These are phyloP conservation scores for Pezicula carpinea DNA, from an alignment of 2,329 filamentous ascomycete genomes.

Conservation along the genomic window DNA sequence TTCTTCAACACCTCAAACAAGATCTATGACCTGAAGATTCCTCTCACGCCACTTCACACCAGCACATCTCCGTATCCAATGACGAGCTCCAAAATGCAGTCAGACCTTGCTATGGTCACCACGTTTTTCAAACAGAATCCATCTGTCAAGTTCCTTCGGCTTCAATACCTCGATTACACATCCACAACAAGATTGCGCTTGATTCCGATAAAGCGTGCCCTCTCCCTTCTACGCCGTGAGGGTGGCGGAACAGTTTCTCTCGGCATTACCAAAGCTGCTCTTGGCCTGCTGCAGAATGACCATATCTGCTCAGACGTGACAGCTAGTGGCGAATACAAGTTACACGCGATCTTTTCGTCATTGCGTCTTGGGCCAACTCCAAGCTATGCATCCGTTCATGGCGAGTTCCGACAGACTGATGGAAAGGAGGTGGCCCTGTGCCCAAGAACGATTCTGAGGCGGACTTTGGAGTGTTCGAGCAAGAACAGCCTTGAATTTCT, in stretches of 20 bases:
- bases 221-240: constrained; percentile 34
- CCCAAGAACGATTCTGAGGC: constrained; percentile 59
- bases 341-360: constrained; percentile 62
- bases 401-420: constrained; percentile 57
- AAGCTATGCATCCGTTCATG: constrained; percentile 61
- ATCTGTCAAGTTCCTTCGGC: constrained; percentile 59
- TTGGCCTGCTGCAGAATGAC: constrained; percentile 68
- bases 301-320: constrained; percentile 45
- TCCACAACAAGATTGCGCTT: constrained; percentile 61
- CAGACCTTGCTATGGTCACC: constrained; percentile 23
- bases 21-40: constrained; percentile 61
- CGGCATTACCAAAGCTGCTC: constrained; percentile 58
- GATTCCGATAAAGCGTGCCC: constrained; percentile 57
- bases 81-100: constrained; percentile 17
- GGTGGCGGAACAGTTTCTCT: constrained; percentile 38
- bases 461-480: constrained; percentile 46
- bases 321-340: constrained; percentile 59
- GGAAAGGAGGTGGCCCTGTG: constrained; percentile 51
- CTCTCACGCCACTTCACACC: constrained; percentile 23
- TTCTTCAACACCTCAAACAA: constrained; percentile 73
- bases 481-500: constrained; percentile 52
- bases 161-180: constrained; percentile 79
- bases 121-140: constrained; percentile 45
- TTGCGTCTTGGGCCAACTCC: constrained; percentile 54
- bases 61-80: no score